Evolutionary conservation across 2,329 filamentous ascomycete species (phyloP).

Genomic region (Tolypocladium pustulatum): DNA sequence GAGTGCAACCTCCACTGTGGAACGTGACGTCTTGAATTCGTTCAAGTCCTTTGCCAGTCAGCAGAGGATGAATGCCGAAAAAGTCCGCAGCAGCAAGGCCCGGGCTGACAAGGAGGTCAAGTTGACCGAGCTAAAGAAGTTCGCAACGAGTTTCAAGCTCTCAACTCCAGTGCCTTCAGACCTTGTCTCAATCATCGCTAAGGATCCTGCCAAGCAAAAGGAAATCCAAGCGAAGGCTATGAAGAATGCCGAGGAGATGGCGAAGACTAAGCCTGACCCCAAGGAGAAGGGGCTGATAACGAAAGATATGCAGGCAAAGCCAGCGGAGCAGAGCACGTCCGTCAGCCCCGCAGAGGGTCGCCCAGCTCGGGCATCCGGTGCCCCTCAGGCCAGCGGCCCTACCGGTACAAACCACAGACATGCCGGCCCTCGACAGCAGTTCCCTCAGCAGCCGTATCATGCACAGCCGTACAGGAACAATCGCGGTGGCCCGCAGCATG

Average conservation of each 20-base stretch:
- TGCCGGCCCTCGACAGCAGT: conserved; percentile 35
- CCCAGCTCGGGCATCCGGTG: conserved; percentile 21
- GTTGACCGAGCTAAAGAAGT: conserved; percentile 89
- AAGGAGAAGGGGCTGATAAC: conserved; percentile 31
- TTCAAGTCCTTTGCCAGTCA: conserved; percentile 55
- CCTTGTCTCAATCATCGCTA: conserved; percentile 88
- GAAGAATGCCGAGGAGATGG: conserved; percentile 57
- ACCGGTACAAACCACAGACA: conserved; percentile 28
- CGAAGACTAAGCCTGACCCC: conserved; percentile 42
- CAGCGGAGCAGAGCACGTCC: conserved; percentile 12
- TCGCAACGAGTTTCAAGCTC: conserved; percentile 88
- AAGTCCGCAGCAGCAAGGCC: conserved; percentile 45
- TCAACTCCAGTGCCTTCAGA: conserved; percentile 86
- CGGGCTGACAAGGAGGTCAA: conserved; percentile 81
- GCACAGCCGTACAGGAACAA: conserved; percentile 37
- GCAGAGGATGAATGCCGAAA: conserved; percentile 45
- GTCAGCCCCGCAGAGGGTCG: conserved; percentile 15
- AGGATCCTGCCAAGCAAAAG: conserved; percentile 89
- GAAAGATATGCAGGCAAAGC: conserved; percentile 35
- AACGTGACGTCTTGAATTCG: conserved; percentile 48
- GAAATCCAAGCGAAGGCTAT: conserved; percentile 85
- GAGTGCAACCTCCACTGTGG: conserved; percentile 46
- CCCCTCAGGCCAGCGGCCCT: conserved; percentile 19
- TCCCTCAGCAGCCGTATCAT: conserved; percentile 34
- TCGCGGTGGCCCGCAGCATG: conserved; percentile 32